Evolutionary conservation across 257 asterid species (phyloP).

Genomic region (Solanum appendiculatum): DNA sequence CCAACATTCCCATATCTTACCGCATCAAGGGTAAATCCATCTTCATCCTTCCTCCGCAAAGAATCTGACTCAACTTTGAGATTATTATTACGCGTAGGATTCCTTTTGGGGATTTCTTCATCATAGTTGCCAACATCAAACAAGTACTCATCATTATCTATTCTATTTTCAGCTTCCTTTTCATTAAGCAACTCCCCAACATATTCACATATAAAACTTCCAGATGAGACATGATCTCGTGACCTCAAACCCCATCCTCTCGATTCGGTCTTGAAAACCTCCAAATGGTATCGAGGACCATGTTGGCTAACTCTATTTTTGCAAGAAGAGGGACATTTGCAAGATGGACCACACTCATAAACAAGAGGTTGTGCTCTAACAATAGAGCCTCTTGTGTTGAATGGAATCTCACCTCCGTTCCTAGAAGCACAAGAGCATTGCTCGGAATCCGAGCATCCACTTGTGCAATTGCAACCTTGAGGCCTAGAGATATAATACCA

Average conservation of each 20-base stretch:
- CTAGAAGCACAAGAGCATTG: neutral
- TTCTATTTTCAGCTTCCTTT: neutral
- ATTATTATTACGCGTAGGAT: neutral
- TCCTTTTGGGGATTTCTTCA: neutral
- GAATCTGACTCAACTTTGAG: neutral
- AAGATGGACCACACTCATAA: neutral
- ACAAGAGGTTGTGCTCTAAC: neutral
- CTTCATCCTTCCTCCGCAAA: neutral
- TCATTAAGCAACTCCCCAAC: too few species aligned
- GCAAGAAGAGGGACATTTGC: neutral
- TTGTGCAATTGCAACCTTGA: neutral
- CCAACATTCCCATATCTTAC: constrained; percentile 37
- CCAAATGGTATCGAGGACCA: neutral
- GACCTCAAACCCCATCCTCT: neutral
- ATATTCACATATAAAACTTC: neutral
- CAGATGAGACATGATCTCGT: neutral
- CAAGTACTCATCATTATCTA: constrained; percentile 3
- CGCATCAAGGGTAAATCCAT: constrained; percentile 22
- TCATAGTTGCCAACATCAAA: neutral
- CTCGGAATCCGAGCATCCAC: neutral
- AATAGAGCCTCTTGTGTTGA: neutral
- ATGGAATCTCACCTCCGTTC: neutral
- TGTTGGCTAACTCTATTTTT: neutral
- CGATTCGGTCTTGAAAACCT: too few species aligned
- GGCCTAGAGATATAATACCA: neutral